Base-by-base conservation (phyloP, 2,329 filamentous ascomycete genomes). In the Aureobasidium sp. region DNA sequence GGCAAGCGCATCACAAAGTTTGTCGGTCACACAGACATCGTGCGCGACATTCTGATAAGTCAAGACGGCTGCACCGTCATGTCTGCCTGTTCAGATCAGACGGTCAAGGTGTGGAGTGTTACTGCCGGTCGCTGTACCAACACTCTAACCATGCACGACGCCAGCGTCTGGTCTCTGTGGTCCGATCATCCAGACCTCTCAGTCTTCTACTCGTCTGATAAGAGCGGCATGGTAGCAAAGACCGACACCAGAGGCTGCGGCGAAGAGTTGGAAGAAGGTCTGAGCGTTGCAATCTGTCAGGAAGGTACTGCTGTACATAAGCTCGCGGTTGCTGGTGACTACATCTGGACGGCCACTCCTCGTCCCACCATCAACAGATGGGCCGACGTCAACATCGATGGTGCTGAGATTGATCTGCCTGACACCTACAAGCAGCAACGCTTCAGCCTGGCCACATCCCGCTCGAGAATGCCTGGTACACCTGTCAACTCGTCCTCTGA, bases 111-210 rank as follows among this genome's bases (percentile, higher is more conserved):
- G 63, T 99, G 94, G 94, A 97, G 92, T 67, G 87, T 97, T 68
- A 94, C 90, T 12, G 93, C 92, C 26, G 94, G 94, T 61, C 84
- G 94, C 68, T 99, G 94, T 80, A 93, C 97, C 88, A 91, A 97
- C 75, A 99, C 94, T 0, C 83, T 99, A 69, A 97, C 92, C 61
- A 99, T 99, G 94, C 94, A 99, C 77, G 96, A 96, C 71, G 92
- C 96, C 71, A 97, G 92, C 72, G 90, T 99, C 26, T 99, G 94
- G 94, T 95, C 91, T 1, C 81, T 99, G 26, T 96, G 89, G 75
- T 97, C 94, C 0, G 87, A 93, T 60, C 86, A 96, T 69, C 92
- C 92, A 0, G 83, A 88, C 63, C 82, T 99, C 4, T 87, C 88
- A 10, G 84, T 96, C 34, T 97, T 99, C 75, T 97, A 97, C 77